Percentiles rank a stretch among this genome's conserved stretches.
Conservation (phyloP, 495 filamentous ascomycete genomes). For the Filosporella fistucella region DNA sequence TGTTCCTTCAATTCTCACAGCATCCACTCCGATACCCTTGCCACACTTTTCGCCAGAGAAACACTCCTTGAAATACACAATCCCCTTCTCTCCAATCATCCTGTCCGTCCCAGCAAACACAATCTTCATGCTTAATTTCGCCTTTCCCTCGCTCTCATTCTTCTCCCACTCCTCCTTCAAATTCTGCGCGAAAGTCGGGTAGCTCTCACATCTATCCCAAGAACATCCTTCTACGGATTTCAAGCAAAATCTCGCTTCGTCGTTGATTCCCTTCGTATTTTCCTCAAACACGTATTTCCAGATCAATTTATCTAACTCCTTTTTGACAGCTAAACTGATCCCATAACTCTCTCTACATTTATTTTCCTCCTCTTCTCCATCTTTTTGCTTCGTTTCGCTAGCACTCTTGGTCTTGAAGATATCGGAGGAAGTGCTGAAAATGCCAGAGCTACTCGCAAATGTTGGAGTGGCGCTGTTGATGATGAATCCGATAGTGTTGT, state of each 20-base stretch:
- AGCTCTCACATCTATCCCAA: constrained; percentile 18
- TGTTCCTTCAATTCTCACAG: constrained; percentile 3
- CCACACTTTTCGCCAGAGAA: constrained; percentile 16
- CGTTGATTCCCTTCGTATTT: constrained; percentile 15
- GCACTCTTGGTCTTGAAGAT: background rate
- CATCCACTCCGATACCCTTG: constrained; percentile 12
- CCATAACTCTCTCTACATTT: constrained; percentile 9
- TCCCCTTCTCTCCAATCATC: constrained; percentile 21
- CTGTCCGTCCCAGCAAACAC: constrained; percentile 15
- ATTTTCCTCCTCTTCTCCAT: constrained; percentile 3
- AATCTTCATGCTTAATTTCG: constrained; percentile 14
- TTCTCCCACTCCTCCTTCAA: constrained; percentile 7
- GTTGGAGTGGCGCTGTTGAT: constrained; percentile 7
- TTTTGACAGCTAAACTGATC: constrained; percentile 5
- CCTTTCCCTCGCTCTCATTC: background rate
- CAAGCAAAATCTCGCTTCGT: constrained; percentile 21
- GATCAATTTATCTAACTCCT: constrained; percentile 6
- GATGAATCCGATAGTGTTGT: constrained; percentile 33
- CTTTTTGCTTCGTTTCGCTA: background rate
- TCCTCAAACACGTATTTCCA: constrained; percentile 19
- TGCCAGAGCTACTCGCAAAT: background rate
- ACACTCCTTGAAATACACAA: constrained; percentile 18
- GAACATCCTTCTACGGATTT: constrained; percentile 5
- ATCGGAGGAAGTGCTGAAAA: constrained; percentile 5
- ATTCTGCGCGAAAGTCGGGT: constrained; percentile 2